Conservation (phyloP, 2,329 filamentous ascomycete species). For the Pleomassaria siparia region DNA sequence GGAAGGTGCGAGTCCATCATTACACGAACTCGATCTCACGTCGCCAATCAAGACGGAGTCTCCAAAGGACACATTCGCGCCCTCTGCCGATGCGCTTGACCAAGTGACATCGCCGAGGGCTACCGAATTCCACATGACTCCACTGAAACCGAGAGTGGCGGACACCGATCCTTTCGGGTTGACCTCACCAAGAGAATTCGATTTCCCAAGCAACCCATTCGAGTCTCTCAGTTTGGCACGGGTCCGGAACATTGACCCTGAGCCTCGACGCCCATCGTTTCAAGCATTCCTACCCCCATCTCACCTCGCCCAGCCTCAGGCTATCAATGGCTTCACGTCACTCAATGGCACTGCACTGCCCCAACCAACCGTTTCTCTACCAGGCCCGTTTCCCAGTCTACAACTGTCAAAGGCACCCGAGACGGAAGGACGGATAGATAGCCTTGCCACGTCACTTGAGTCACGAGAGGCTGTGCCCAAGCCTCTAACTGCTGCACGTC, state of each 20-base stretch:
- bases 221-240: conserved; percentile 19
- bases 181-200: conserved; percentile 45
- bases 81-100: conserved; percentile 30
- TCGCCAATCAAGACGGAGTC: conserved; percentile 47
- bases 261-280: conserved; percentile 37
- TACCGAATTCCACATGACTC: conserved; percentile 42
- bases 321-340: conserved; percentile 38
- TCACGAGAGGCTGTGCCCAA: conserved; percentile 14
- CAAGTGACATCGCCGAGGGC: conserved; percentile 40
- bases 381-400: conserved; percentile 13
- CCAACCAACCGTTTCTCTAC: conserved; percentile 17
- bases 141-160: conserved; percentile 31
- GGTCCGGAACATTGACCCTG: conserved; percentile 19
- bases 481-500: conserved; percentile 10
- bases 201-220: conserved; percentile 40
- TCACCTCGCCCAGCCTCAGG: conserved; percentile 26
- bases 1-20: neutral
- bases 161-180: conserved; percentile 42
- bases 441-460: conserved; percentile 23
- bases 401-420: conserved; percentile 13
- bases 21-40: conserved; percentile 17
- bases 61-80: conserved; percentile 32
- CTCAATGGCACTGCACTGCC: conserved; percentile 38
- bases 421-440: conserved; percentile 23
- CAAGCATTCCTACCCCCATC: conserved; percentile 40